Conservation (phyloP, 495 filamentous ascomycete species). For the Annulohypoxylon nitens region DNA sequence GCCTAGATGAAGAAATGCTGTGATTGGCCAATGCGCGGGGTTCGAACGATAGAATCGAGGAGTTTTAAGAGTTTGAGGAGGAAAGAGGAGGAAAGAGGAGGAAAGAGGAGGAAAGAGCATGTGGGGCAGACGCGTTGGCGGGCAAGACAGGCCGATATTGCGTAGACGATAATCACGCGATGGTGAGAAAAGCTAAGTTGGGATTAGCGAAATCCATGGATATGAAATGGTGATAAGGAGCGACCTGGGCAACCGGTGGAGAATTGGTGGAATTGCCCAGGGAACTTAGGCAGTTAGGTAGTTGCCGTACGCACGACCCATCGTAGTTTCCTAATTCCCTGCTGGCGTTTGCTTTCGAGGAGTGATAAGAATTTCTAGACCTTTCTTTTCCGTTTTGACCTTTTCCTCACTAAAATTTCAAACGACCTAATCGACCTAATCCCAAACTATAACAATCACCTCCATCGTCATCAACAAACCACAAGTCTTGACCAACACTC, state of each 20-base stretch:
- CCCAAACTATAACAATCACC: not conserved
- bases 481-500: not conserved
- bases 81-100: conserved; percentile 26
- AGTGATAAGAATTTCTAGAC: conserved; percentile 29
- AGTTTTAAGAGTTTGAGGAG: conserved; percentile 7
- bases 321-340: conserved; percentile 14
- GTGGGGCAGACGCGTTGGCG: conserved; percentile 28
- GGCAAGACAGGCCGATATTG: conserved; percentile 25
- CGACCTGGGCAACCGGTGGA: conserved; percentile 16
- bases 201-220: conserved; percentile 25
- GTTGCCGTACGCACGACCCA: conserved; percentile 20
- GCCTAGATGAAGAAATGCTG: not conserved
- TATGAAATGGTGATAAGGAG: conserved; percentile 35
- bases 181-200: conserved; percentile 29
- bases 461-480: conserved; percentile 1
- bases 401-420: conserved; percentile 2
- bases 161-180: conserved; percentile 42
- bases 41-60: not conserved
- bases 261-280: not conserved
- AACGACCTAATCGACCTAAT: not conserved
- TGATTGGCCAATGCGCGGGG: conserved; percentile 8
- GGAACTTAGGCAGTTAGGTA: not conserved
- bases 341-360: conserved; percentile 29
- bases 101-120: conserved; percentile 27
- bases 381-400: not conserved